These are phyloP conservation scores for Pythium volutum DNA, from an alignment of 352 stramenopile genomes.

Conservation along the genomic window DNA sequence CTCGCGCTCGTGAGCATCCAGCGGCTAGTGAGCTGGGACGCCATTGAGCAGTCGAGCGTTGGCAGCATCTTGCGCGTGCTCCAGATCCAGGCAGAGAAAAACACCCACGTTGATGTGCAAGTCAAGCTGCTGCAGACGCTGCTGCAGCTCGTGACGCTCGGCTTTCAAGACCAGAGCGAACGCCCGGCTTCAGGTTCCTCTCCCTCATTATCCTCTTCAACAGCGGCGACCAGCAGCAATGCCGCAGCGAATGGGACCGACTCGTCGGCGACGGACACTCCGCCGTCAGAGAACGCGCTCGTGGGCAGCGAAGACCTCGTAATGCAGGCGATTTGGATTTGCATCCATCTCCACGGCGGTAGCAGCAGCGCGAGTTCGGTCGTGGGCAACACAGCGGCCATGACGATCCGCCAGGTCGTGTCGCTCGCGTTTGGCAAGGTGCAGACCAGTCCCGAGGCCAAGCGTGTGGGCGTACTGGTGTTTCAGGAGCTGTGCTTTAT, in stretches of 20 bases:
- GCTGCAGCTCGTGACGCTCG: slow-evolving; percentile 81
- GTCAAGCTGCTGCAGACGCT: slow-evolving; percentile 89
- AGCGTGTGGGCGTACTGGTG: slow-evolving; percentile 77
- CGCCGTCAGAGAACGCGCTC: slow-evolving; percentile 35
- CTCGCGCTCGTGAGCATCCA: slow-evolving; percentile 95
- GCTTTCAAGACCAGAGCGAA: slow-evolving; percentile 55
- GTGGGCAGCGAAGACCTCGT: slow-evolving; percentile 83
- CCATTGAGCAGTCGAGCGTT: slow-evolving; percentile 92
- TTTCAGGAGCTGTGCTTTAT: slow-evolving; percentile 88
- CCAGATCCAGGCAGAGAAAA: slow-evolving; percentile 94
- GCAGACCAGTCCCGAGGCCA: slow-evolving; percentile 57
- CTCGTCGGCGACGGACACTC: neutral
- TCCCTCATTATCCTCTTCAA: neutral
- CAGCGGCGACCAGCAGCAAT: neutral
- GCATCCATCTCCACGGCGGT: slow-evolving; percentile 69
- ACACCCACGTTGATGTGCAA: slow-evolving; percentile 75
- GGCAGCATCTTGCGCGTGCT: slow-evolving; percentile 95
- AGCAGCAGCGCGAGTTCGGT: slow-evolving; percentile 76
- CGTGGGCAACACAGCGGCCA: slow-evolving; percentile 82
- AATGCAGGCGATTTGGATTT: slow-evolving; percentile 88
- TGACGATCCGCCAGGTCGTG: slow-evolving; percentile 87
- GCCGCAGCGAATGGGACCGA: neutral
- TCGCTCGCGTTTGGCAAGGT: slow-evolving; percentile 86
- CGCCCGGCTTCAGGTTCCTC: neutral
- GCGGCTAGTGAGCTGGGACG: slow-evolving; percentile 93